Conservation (phyloP, 2,329 filamentous ascomycete species). For the Colletotrichum australisinense region DNA sequence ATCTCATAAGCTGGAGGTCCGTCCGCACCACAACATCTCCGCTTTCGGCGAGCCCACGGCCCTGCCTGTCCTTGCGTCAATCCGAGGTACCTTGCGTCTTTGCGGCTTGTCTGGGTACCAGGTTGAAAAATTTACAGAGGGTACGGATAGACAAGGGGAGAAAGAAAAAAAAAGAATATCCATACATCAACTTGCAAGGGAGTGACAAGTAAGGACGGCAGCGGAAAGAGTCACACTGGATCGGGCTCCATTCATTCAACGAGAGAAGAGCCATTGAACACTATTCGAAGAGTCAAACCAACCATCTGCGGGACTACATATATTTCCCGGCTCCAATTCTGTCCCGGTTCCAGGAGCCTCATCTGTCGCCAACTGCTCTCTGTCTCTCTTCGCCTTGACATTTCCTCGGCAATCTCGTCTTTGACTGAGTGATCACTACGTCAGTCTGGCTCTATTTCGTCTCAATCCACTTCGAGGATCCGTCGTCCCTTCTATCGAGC, state of each 20-base stretch:
- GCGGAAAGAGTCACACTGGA: constrained; percentile 38
- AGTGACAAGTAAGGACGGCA: constrained; percentile 29
- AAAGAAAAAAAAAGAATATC: background rate
- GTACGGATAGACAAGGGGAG: background rate
- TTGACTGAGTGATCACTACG: constrained; percentile 2
- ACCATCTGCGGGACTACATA: constrained; percentile 25
- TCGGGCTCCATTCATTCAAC: constrained; percentile 17
- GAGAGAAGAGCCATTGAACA: constrained; percentile 19
- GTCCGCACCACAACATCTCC: constrained; percentile 37
- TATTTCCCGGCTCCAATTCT: constrained; percentile 13
- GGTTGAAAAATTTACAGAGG: background rate
- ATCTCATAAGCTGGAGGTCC: constrained; percentile 26
- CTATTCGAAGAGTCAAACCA: background rate
- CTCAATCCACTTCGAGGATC: background rate
- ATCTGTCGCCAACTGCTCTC: background rate
- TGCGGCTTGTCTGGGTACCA: background rate
- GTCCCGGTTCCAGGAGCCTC: constrained; percentile 14
- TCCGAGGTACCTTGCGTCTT: constrained; percentile 19
- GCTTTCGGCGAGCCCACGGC: constrained; percentile 39
- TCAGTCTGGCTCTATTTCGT: constrained; percentile 1
- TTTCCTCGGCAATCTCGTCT: background rate
- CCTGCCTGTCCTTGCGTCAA: constrained; percentile 33
- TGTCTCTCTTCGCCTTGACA: background rate
- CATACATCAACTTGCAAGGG: constrained; percentile 24
- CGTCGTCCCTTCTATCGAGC: background rate